Evolutionary conservation across 1,139 yeast genomes (phyloP), one percentile per base, ranked within the genome.

Genomic region (Ogataea hybrid): DNA sequence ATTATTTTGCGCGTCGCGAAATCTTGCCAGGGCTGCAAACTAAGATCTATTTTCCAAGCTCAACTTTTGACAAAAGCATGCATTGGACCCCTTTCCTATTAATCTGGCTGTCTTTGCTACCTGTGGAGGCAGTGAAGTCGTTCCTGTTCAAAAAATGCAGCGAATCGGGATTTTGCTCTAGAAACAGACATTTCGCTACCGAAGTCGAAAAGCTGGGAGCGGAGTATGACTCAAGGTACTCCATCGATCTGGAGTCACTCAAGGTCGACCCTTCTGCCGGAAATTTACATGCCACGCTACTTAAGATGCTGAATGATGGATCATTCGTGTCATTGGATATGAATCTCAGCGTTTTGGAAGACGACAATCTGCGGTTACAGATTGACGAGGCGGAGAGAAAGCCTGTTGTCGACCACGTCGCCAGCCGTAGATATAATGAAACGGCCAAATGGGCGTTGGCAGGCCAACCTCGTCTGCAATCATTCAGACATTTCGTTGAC

Each of bases 151-250:
- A 87, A 62, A 78, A 75, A 12, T 92, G 98, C 65, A 79, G 71
- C 9, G 82, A 85, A 54, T 77, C 90, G 16, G 95, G 97, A 7
- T 90, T 92, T 60, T 92, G 98, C 61, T 68, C 74, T 39, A 72
- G 98, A 58, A 88, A 92, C 57, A 68, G 94, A 41, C 79, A 78
- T 47, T 89, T 75, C 61, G 92, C 94, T 2, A 56, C 61, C 12
- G 63, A 71, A 38, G 71, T 83, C 12, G 48, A 59, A 1, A 53
- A 58, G 5, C 50, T 58, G 2, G 61, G 55, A 5, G 40, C 41
- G 1, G 41, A 43, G 2, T 73, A 67, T 49, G 56, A 54, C 20
- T 65, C 80, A 1, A 75, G 78, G 15, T 90, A 89, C 59, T 52
- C 69, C 2, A 58, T 90, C 27, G 81, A 77, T 47, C 52, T 67